Percentiles rank a stretch among this genome's conserved stretches.
Conservation (phyloP, 2,329 filamentous ascomycete species). For the Salinomyces thailandicus region DNA sequence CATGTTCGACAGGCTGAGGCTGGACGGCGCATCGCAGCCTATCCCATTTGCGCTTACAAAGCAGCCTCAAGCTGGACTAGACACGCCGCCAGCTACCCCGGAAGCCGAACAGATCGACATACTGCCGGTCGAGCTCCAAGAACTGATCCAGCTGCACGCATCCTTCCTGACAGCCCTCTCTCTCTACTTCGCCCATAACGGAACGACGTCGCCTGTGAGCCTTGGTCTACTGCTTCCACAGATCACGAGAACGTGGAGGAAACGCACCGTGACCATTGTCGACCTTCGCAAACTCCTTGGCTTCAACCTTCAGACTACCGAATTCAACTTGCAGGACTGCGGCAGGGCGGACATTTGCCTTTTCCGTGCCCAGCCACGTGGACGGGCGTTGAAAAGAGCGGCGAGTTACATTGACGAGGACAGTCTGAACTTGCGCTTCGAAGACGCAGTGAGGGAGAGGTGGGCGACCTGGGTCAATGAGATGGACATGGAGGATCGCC, state of each 20-base stretch:
- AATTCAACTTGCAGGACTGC: slow-evolving; percentile 20
- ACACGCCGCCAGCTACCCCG: slow-evolving; percentile 26
- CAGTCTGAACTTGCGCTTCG: slow-evolving; percentile 42
- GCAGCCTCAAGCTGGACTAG: slow-evolving; percentile 13
- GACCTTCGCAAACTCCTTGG: slow-evolving; percentile 39
- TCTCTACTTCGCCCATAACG: slow-evolving; percentile 41
- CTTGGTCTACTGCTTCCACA: slow-evolving; percentile 30
- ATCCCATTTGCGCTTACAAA: slow-evolving; percentile 13
- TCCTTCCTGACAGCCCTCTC: slow-evolving; percentile 41
- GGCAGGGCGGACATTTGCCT: slow-evolving; percentile 23
- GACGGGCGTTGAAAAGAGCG: slow-evolving; percentile 11
- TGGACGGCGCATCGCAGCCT: slow-evolving; percentile 14
- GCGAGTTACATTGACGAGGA: slow-evolving; percentile 22
- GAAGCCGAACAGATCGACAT: slow-evolving; percentile 10
- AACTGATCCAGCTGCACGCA: slow-evolving; percentile 35
- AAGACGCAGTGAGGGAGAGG: slow-evolving; percentile 34
- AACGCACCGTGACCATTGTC: slow-evolving; percentile 34
- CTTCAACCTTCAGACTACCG: slow-evolving; percentile 22
- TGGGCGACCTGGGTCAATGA: slow-evolving; percentile 34
- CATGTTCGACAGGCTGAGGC: slow-evolving; percentile 26
- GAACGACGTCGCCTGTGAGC: slow-evolving; percentile 34
- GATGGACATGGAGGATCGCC: slow-evolving; percentile 28
- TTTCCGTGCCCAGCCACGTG: slow-evolving; percentile 9
- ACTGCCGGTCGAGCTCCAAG: slow-evolving; percentile 33
- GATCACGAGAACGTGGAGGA: slow-evolving; percentile 36